These are phyloP conservation scores for Mycena venus DNA, from an alignment of 768 basidiomycete genomes.

Conservation along the genomic window DNA sequence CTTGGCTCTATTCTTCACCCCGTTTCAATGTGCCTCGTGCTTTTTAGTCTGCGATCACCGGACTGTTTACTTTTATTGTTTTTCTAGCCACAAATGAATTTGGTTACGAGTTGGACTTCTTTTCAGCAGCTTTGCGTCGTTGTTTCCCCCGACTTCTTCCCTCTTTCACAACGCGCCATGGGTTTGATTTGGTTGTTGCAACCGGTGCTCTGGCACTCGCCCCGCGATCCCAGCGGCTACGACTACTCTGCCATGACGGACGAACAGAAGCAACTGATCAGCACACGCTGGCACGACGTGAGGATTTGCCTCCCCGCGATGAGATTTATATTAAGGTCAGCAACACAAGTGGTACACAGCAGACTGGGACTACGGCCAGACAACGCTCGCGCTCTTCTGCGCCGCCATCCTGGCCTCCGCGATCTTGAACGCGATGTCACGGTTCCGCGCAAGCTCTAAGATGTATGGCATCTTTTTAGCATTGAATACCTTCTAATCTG, in stretches of 20 bases:
- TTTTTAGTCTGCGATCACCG: slow-evolving; percentile 9
- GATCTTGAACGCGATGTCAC: slow-evolving; percentile 22
- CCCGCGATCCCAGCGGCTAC: slow-evolving; percentile 37
- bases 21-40: neutral
- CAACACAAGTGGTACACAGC: slow-evolving; percentile 18
- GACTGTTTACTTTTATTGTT: neutral
- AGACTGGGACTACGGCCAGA: slow-evolving; percentile 47
- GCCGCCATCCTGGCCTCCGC: slow-evolving; percentile 35
- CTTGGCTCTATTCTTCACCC: neutral
- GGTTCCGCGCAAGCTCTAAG: slow-evolving; percentile 25
- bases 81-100: neutral
- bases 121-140: neutral
- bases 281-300: slow-evolving; percentile 43
- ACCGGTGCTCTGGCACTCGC: slow-evolving; percentile 46
- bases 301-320: neutral
- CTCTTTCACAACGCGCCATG: slow-evolving; percentile 30
- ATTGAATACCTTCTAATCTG: neutral
- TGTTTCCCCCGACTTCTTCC: neutral
- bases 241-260: slow-evolving; percentile 40
- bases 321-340: neutral
- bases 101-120: neutral
- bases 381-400: slow-evolving; percentile 46
- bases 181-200: slow-evolving; percentile 41
- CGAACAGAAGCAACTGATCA: slow-evolving; percentile 37
- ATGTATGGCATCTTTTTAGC: neutral